Conservation (phyloP, 441 rosid genomes). For the Macaranga tanarius region DNA sequence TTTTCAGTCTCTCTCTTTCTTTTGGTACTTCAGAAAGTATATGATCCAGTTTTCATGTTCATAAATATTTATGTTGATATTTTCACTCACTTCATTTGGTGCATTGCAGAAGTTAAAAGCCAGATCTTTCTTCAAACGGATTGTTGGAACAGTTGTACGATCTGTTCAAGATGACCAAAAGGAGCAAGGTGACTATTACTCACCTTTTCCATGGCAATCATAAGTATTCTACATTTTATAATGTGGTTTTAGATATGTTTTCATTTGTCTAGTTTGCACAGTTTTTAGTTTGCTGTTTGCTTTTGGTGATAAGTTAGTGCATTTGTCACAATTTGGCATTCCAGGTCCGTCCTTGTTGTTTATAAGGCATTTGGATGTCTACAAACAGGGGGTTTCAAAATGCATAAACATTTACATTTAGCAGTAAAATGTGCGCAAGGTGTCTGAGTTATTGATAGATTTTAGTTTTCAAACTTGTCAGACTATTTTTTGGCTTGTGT, state of each 20-base stretch:
- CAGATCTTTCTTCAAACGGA: slow-evolving; percentile 78
- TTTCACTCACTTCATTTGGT: slow-evolving; percentile 27
- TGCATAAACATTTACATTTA: neutral
- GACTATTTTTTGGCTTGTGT: neutral
- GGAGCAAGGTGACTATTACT: slow-evolving; percentile 79
- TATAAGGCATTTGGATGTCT: neutral
- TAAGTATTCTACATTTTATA: neutral
- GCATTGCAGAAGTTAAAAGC: slow-evolving; percentile 70
- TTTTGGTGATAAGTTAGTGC: neutral
- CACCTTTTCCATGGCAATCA: neutral
- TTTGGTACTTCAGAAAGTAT: too few species aligned
- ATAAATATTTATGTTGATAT: neutral
- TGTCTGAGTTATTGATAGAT: slow-evolving; percentile 1
- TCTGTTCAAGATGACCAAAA: slow-evolving; percentile 97
- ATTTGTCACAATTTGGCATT: neutral
- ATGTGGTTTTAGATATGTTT: neutral
- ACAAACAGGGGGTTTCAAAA: neutral
- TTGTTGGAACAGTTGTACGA: slow-evolving; percentile 92
- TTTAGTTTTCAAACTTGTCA: neutral
- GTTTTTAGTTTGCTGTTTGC: neutral
- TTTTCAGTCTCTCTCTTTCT: too few species aligned
- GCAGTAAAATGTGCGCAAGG: neutral
- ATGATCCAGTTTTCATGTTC: too few species aligned
- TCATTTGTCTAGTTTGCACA: neutral
- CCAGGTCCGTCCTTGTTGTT: neutral